Conservation (phyloP, 176 grass and related monocot genomes). For the Oryza brachyantha region DNA sequence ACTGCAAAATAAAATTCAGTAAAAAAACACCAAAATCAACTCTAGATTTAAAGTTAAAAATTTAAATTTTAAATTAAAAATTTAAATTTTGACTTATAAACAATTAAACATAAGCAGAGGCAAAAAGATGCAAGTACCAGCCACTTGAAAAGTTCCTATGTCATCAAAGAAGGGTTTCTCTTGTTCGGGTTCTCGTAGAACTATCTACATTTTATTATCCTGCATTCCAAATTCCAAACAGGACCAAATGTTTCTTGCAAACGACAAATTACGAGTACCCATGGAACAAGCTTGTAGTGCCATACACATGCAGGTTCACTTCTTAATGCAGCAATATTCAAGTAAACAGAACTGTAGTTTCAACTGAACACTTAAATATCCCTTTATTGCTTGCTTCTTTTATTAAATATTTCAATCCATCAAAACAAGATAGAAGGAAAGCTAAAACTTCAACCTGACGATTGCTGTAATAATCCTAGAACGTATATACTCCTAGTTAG, state of each 20-base stretch:
- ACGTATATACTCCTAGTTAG: constrained; percentile 28
- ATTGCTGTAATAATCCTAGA: background rate
- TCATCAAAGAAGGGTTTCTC: too few species aligned
- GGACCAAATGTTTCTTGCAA: background rate
- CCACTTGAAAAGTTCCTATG: too few species aligned
- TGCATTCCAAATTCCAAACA: too few species aligned
- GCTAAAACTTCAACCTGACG: background rate
- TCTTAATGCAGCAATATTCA: background rate
- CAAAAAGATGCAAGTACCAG: too few species aligned
- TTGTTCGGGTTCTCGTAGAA: too few species aligned
- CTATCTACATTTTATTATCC: too few species aligned
- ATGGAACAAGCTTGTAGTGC: background rate
- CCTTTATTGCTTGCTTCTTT: background rate
- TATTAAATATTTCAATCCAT: background rate
- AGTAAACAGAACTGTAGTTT: background rate
- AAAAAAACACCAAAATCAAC: too few species aligned
- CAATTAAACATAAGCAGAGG: too few species aligned
- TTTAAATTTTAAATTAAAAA: too few species aligned
- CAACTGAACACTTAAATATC: background rate
- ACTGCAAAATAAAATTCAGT: too few species aligned
- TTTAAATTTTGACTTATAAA: too few species aligned
- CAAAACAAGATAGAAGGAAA: background rate
- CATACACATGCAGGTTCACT: background rate
- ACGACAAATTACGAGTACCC: background rate
- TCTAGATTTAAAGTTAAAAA: too few species aligned